A percentile compares a stretch with the other conserved stretches of the same genome.
Evolutionary conservation across 163 green algal genomes (phyloP).

Genomic region (Volvox carteri): DNA sequence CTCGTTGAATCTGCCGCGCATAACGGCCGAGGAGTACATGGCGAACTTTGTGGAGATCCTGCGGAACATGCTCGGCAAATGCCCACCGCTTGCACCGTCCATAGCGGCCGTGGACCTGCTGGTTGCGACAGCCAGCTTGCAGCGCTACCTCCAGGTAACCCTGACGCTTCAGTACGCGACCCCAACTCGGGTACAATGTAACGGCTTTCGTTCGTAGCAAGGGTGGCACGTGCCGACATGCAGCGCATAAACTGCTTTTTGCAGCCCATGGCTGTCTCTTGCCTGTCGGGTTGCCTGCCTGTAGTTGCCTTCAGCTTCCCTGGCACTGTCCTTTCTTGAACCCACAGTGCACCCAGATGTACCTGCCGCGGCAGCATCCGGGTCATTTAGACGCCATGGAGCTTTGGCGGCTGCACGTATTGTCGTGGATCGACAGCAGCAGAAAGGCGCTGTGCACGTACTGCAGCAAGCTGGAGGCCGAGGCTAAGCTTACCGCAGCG

Average conservation of each 20-base stretch:
- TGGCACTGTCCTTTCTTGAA: no score
- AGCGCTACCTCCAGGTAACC: conserved; percentile 65
- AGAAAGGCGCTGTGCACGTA: conserved; percentile 36
- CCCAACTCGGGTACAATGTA: no score
- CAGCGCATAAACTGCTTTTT: no score
- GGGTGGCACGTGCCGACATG: no score
- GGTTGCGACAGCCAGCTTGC: conserved; percentile 78
- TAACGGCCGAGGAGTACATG: conserved; percentile 84
- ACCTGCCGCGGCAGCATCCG: conserved; percentile 67
- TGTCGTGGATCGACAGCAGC: conserved; percentile 79
- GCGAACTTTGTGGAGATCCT: conserved; percentile 76
- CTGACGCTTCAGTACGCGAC: no score
- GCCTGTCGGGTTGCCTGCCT: no score
- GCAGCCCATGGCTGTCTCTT: no score
- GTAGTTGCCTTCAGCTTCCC: no score
- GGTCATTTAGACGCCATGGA: conserved; percentile 82
- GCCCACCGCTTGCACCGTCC: conserved; percentile 78
- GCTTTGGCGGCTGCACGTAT: conserved; percentile 83
- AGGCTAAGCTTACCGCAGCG: conserved; percentile 41
- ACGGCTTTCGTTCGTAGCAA: no score
- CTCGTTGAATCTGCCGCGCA: conserved; percentile 75
- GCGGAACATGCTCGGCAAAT: conserved; percentile 67
- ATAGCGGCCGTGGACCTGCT: conserved; percentile 82
- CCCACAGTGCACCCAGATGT: conserved; percentile 60
- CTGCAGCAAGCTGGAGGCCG: conserved; percentile 62